Base-by-base conservation (phyloP, 805 yeast species). In the Torulaspora delbrueckii region DNA sequence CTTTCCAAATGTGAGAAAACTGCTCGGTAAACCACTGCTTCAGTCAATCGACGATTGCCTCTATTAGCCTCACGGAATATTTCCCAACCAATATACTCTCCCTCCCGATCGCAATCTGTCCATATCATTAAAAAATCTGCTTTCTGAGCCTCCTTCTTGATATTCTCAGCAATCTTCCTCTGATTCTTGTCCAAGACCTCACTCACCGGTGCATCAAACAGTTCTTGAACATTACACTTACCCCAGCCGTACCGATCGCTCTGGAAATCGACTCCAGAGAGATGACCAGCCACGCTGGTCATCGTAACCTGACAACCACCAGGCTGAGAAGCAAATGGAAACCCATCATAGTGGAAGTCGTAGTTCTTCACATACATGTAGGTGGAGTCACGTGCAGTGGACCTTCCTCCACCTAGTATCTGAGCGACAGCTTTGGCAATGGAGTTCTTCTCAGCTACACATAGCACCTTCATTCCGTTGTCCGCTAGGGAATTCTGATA, bases 101-200 rank as follows among this genome's bases (percentile, higher is more conserved):
- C 98, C 62, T 90, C 98, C 30, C 97, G 72, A 73, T 90, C 98
- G 67, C 99, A 93, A 74, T 93, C 99, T 0, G 99, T 93, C 98
- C 99, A 93, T 6, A 93, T 87, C 86, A 88, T 86, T 44, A 93
- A 67, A 32, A 69, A 69, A 42, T 79, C 77, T 4, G 86, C 77
- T 14, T 58, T 58, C 33, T 81, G 63, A 4, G 89, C 85, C 59
- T 88, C 88, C 3, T 64, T 64, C 25, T 75, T 63, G 40, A 93
- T 87, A 59, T 91, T 93, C 8, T 70, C 66, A 2, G 82, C 82
- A 18, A 88, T 74, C 26, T 68, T 69, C 47, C 54, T 55, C 46
- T 73, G 73, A 38, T 72, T 74, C 34, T 69, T 63, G 9, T 72
- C 70, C 26, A 71, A 60, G 2, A 64, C 59, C 36, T 71, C 70